Base-by-base conservation (phyloP, 495 filamentous ascomycete genomes). In the Neurospora cerealis region DNA sequence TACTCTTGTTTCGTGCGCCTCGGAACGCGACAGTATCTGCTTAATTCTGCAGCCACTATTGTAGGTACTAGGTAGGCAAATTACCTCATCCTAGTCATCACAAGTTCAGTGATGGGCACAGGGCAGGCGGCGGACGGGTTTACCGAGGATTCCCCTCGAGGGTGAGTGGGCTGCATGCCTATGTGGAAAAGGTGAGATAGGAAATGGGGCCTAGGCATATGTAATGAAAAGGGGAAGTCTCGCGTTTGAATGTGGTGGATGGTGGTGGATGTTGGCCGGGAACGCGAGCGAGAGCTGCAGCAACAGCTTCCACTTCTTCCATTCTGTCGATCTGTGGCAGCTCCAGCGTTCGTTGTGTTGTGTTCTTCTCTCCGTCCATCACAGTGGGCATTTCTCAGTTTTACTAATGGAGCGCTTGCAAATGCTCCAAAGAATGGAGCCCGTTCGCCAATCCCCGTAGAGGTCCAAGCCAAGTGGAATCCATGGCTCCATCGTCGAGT, bases 1-100 rank as follows among this genome's bases (percentile, higher is more conserved):
- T 73, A 77, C 75, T 66, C 73, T 75, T 73, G 77, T 70, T 70
- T 75, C 54, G 77, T 78, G 77, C 77, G 73, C 70, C 72, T 32
- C 71, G 75, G 75, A 72, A 74, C 54, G 75, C 72, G 72, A 77
- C 75, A 75, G 70, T 72, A 70, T 75, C 73, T 62, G 74, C 73
- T 70, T 71, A 21, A 17, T 69, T 42, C 69, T 70, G 69, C 72
- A 73, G 40, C 36, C 32, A 39, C 24, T 32, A 74, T 38, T 46
- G 73, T 62, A 74, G 54, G 13, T 32, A 32, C 11, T 62, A 74
- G 24, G 13, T 17, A 62, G 54, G 54, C 54, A 60, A 60, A 62
- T 32, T 62, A 34, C 54, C 54, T 9, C 2, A 62, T 62, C 54
- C 54, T 34, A 2, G 54, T 62, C 54, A 32, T 62, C 54, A 32